These are phyloP conservation scores for Didymella keratinophila DNA, from an alignment of 2,329 filamentous ascomycete species.

Conservation along the genomic window DNA sequence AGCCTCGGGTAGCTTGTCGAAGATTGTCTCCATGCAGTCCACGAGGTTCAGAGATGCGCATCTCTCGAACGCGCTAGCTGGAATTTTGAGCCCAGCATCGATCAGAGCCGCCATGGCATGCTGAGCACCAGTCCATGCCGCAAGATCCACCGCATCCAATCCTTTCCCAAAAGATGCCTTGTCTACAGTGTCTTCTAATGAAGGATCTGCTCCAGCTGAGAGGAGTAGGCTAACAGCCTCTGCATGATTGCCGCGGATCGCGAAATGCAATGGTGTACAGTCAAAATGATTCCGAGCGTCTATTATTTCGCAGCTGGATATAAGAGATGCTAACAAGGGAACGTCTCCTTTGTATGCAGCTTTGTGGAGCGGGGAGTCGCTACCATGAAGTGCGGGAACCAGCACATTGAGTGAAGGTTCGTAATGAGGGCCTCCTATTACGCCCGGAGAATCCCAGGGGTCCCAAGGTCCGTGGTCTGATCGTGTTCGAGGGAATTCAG, in stretches of 20 bases:
- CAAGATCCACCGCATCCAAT: neutral
- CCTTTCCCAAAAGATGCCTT: neutral
- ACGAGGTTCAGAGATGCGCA: neutral
- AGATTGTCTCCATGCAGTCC: neutral
- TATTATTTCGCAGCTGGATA: neutral
- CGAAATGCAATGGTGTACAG: neutral
- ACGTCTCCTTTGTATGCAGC: constrained; percentile 4
- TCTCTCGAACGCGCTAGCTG: neutral
- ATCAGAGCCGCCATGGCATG: neutral
- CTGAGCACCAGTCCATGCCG: neutral
- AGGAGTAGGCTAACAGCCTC: neutral
- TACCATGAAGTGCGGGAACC: neutral
- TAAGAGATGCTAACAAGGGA: constrained; percentile 3
- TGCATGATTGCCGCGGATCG: neutral
- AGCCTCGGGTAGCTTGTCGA: neutral
- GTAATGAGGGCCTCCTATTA: neutral
- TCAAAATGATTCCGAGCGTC: too few species aligned
- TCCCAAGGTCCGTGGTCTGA: neutral
- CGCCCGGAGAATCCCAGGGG: neutral
- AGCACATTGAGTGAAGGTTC: neutral
- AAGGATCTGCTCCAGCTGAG: neutral
- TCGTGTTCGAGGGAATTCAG: neutral
- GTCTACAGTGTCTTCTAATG: neutral
- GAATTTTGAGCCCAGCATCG: neutral
- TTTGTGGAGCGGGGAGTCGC: constrained; percentile 1